phyloP scores from a whole-genome alignment of 805 yeast species.

The Spathaspora boniae region DNA sequence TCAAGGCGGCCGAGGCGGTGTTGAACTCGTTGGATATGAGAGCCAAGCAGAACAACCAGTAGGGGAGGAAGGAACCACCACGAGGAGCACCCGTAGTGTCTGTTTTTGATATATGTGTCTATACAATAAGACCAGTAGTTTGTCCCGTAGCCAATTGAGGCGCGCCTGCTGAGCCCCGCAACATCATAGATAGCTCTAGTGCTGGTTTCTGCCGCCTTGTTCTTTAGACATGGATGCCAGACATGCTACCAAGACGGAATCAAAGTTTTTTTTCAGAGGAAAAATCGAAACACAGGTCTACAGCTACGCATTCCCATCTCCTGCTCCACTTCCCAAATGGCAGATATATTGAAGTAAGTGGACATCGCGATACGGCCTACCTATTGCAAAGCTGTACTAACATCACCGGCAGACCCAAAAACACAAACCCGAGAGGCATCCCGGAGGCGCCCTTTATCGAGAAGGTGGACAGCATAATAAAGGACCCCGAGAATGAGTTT shows the following conservation, averaged over 20 bases:
- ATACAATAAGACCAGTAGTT: too few species aligned
- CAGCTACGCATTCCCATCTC: not conserved
- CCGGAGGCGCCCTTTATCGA: constrained; percentile 95
- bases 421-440: constrained; percentile 87
- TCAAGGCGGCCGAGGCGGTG: constrained; percentile 66
- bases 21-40: constrained; percentile 35
- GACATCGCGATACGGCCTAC: not conserved
- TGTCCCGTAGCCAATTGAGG: not conserved
- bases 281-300: not conserved
- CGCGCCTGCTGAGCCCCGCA: not conserved
- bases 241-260: not conserved
- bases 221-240: not conserved
- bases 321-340: constrained; percentile 16
- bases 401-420: constrained; percentile 14
- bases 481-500: constrained; percentile 60
- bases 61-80: not conserved
- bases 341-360: constrained; percentile 31
- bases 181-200: not conserved
- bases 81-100: too few species aligned
- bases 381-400: constrained; percentile 6
- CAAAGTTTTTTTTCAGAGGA: not conserved
- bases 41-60: constrained; percentile 27
- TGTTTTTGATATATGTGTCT: too few species aligned
- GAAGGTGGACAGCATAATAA: constrained; percentile 71
- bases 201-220: not conserved